Evolutionary conservation across 495 filamentous ascomycete species (phyloP).

Genomic region (Penicillium cosmopolitanum): DNA sequence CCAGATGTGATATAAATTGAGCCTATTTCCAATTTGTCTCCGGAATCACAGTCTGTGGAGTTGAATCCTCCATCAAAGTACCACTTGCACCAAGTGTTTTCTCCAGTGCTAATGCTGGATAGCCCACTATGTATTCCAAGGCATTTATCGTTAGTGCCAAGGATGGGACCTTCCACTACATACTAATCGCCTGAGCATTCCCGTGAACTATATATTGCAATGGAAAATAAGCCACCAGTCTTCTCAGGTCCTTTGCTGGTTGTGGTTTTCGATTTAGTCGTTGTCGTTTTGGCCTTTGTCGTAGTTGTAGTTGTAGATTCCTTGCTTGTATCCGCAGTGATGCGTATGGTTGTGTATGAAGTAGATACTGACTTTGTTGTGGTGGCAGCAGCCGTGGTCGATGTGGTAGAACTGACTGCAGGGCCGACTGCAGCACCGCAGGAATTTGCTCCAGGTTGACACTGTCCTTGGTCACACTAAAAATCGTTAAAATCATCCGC

Average conservation of each 20-base stretch:
- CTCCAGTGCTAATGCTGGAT: not conserved
- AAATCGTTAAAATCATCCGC: not conserved
- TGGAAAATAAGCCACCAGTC: constrained; percentile 3
- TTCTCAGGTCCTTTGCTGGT: not conserved
- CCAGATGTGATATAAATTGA: constrained; percentile 16
- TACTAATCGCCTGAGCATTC: constrained; percentile 19
- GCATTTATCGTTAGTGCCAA: constrained; percentile 1
- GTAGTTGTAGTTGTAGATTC: not conserved
- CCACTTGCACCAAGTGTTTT: constrained; percentile 13
- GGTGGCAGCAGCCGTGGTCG: too few species aligned
- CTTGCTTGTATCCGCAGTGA: too few species aligned
- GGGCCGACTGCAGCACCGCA: too few species aligned
- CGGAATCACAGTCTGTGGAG: constrained; percentile 7
- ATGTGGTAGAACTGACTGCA: too few species aligned
- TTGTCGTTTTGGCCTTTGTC: not conserved
- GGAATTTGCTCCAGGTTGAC: not conserved
- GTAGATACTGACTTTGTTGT: too few species aligned
- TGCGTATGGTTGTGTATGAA: too few species aligned
- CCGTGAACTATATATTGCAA: constrained; percentile 8
- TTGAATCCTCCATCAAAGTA: constrained; percentile 7
- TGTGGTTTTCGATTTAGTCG: not conserved
- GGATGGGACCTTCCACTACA: constrained; percentile 10
- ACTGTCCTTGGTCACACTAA: not conserved
- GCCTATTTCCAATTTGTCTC: not conserved
- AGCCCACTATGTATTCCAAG: constrained; percentile 1